Conservation (phyloP, 2,329 filamentous ascomycete genomes). For the Nemania diffusa region DNA sequence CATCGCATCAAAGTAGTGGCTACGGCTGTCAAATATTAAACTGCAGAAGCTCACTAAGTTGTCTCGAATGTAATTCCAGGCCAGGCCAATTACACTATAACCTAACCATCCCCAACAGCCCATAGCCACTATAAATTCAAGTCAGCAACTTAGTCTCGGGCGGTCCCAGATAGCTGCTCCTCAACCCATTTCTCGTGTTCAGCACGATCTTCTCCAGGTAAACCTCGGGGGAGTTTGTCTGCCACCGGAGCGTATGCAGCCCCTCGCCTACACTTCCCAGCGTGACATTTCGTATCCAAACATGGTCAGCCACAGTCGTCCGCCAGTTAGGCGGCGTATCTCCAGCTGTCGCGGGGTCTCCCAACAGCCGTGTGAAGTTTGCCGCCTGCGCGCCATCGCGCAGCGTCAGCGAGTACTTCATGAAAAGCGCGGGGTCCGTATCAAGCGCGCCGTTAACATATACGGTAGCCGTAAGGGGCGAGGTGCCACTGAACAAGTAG, state of each 20-base stretch:
- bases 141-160: conserved; percentile 42
- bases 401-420: conserved; percentile 62
- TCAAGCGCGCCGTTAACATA: conserved; percentile 59
- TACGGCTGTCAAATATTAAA: too few relatives aligned
- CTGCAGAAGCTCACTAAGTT: too few relatives aligned
- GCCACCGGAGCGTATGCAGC: conserved; percentile 47
- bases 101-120: background rate
- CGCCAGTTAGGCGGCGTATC: conserved; percentile 61
- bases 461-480: conserved; percentile 45
- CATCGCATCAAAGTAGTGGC: too few relatives aligned
- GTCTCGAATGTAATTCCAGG: too few relatives aligned
- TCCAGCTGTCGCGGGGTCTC: conserved; percentile 55
- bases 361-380: conserved; percentile 48
- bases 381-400: conserved; percentile 57
- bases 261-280: conserved; percentile 43
- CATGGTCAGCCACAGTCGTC: conserved; percentile 59
- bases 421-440: conserved; percentile 59
- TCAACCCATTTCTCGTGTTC: conserved; percentile 48
- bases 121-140: background rate
- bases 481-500: conserved; percentile 45
- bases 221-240: conserved; percentile 49
- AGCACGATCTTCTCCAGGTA: conserved; percentile 53
- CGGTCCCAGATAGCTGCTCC: conserved; percentile 52
- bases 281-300: conserved; percentile 58
- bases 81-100: background rate